A percentile compares a stretch with the other conserved stretches of the same genome.
Evolutionary conservation across 495 filamentous ascomycete genomes (phyloP).

Genomic region (Tetracladium setigerum): DNA sequence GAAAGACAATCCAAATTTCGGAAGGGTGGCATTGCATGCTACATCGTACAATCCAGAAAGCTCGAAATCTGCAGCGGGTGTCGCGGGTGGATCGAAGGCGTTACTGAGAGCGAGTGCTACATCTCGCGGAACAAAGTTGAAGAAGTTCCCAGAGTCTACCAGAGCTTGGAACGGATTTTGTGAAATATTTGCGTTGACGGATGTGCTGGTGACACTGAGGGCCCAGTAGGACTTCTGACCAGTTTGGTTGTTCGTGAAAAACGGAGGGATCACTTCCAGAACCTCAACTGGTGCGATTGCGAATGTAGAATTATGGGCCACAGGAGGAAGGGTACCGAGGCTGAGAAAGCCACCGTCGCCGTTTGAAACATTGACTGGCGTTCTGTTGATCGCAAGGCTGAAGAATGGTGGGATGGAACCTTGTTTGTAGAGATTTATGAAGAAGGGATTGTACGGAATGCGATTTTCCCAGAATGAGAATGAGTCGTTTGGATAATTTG

Average conservation of each 20-base stretch:
- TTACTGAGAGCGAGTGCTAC: conserved; percentile 43
- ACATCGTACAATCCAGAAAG: conserved; percentile 43
- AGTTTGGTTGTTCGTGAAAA: conserved; percentile 8
- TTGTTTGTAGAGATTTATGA: conserved; percentile 48
- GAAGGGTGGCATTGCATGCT: conserved; percentile 45
- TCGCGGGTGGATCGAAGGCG: conserved; percentile 46
- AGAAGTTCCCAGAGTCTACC: conserved; percentile 38
- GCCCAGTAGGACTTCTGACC: conserved; percentile 22
- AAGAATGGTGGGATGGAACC: conserved; percentile 48
- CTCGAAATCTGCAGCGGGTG: conserved; percentile 12
- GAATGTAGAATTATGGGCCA: conserved; percentile 13
- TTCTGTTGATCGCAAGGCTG: conserved; percentile 34
- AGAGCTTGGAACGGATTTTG: conserved; percentile 30
- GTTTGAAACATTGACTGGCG: neutral
- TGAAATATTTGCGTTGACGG: neutral
- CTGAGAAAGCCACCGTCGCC: conserved; percentile 34
- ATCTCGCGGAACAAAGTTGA: conserved; percentile 33
- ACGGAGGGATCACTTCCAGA: neutral
- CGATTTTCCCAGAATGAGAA: conserved; percentile 20
- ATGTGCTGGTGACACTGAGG: conserved; percentile 33
- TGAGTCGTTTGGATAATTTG: conserved; percentile 18
- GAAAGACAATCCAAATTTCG: conserved; percentile 44
- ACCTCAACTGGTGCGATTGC: conserved; percentile 14
- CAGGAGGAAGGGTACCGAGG: conserved; percentile 40
- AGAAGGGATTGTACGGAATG: conserved; percentile 45